Conservation (phyloP, 2,329 filamentous ascomycete genomes). For the Nigrograna mackinnonii region DNA sequence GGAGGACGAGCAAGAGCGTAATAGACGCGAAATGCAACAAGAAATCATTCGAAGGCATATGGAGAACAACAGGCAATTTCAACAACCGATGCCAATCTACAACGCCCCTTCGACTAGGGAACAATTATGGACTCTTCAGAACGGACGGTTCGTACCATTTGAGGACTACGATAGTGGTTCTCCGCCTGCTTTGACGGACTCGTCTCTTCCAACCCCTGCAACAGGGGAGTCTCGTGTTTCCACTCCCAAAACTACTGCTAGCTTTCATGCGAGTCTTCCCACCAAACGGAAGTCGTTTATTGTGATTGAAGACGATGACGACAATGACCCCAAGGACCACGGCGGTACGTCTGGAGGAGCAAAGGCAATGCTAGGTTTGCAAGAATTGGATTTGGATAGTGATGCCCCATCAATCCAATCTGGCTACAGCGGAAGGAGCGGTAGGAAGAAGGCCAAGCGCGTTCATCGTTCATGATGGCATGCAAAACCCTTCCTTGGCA, state of each 20-base stretch:
- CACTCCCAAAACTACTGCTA: conserved; percentile 17
- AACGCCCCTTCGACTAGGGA: no score
- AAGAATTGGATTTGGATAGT: no score
- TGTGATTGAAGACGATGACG: not conserved
- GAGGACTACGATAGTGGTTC: conserved; percentile 20
- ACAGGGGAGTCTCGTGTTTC: conserved; percentile 21
- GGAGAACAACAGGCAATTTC: not conserved
- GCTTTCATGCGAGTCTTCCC: no score
- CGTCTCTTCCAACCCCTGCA: conserved; percentile 25
- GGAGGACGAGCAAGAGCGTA: not conserved
- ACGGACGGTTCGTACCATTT: conserved; percentile 5
- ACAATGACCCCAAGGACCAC: no score
- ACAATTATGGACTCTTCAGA: not conserved
- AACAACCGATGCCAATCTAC: no score
- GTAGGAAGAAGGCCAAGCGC: no score
- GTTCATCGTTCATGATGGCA: no score
- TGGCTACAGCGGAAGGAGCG: no score
- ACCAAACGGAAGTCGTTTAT: not conserved
- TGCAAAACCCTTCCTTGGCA: no score
- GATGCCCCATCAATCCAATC: no score
- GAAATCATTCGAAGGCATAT: not conserved
- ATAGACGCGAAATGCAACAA: not conserved
- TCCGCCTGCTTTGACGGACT: conserved; percentile 29
- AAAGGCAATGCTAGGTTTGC: no score
- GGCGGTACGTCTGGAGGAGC: no score